These are phyloP conservation scores for Hanseniaspora mollemarum DNA, from an alignment of 805 yeast genomes.

Conservation along the genomic window DNA sequence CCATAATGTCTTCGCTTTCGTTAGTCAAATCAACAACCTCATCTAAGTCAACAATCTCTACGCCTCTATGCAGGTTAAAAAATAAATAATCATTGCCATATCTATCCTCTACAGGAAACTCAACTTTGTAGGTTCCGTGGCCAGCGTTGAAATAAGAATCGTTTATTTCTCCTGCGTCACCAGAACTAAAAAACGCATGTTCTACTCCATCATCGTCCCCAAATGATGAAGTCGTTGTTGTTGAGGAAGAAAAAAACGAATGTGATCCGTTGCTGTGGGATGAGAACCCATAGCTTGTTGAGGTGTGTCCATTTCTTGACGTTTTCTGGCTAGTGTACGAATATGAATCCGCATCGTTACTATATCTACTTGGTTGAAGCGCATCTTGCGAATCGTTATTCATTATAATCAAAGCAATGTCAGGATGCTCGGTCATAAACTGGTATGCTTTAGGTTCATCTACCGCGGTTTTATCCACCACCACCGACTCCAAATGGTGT, in stretches of 20 bases:
- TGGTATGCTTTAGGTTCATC: background rate
- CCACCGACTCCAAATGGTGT: background rate
- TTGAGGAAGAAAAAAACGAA: background rate
- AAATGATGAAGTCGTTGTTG: background rate
- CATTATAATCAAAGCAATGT: background rate
- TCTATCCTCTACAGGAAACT: background rate
- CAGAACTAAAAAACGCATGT: background rate
- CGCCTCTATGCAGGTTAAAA: background rate
- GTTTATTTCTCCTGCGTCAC: background rate
- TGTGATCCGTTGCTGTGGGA: background rate
- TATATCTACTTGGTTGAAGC: background rate
- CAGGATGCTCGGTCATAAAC: background rate
- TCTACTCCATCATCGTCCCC: background rate
- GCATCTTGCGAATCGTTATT: background rate
- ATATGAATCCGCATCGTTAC: background rate
- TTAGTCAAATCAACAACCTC: background rate
- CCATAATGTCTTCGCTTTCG: background rate
- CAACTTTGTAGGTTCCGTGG: conserved; percentile 3
- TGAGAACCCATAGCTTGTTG: background rate
- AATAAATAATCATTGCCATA: background rate
- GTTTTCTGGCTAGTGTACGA: background rate
- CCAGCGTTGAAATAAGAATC: conserved; percentile 1
- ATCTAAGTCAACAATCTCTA: background rate
- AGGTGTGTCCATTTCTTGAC: too few species aligned
- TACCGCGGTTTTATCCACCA: background rate